Evolutionary conservation across 768 basidiomycete genomes (phyloP).

Genomic region (Lactarius psammicola): DNA sequence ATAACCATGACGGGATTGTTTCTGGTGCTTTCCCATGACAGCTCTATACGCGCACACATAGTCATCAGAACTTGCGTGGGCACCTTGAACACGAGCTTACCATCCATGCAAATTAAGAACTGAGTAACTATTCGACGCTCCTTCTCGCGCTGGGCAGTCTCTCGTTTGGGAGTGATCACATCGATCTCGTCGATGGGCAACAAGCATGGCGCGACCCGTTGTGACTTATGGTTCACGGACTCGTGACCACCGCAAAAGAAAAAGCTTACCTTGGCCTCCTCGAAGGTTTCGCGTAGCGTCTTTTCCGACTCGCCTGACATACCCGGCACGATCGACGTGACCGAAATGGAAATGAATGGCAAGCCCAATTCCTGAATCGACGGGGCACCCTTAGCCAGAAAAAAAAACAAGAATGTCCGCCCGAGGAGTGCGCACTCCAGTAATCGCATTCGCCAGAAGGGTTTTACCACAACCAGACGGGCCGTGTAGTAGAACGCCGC

Average conservation of each 20-base stretch:
- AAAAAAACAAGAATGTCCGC: background rate
- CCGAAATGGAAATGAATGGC: slow-evolving; percentile 92
- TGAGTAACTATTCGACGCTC: slow-evolving; percentile 96
- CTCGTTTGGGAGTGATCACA: slow-evolving; percentile 95
- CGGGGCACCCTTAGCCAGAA: too few species aligned
- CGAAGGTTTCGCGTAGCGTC: slow-evolving; percentile 92
- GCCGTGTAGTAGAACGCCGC: slow-evolving; percentile 91
- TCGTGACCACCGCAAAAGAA: background rate
- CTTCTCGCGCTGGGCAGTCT: slow-evolving; percentile 98
- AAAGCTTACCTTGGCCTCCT: slow-evolving; percentile 84
- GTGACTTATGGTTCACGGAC: background rate
- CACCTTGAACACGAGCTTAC: slow-evolving; percentile 47
- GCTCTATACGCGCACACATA: slow-evolving; percentile 48
- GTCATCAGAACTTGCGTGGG: background rate
- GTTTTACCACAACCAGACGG: slow-evolving; percentile 99
- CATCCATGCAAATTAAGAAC: slow-evolving; percentile 98
- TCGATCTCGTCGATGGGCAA: slow-evolving; percentile 98
- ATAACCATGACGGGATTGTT: slow-evolving; percentile 93
- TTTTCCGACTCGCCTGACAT: slow-evolving; percentile 99
- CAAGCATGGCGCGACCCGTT: slow-evolving; percentile 90
- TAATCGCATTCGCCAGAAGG: slow-evolving; percentile 88
- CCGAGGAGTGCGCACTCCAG: slow-evolving; percentile 62
- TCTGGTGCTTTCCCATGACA: slow-evolving; percentile 94
- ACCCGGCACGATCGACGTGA: slow-evolving; percentile 93
- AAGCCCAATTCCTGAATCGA: slow-evolving; percentile 75